Conservation (phyloP, 2,329 filamentous ascomycete species). For the Aureobasidium melanogenum region DNA sequence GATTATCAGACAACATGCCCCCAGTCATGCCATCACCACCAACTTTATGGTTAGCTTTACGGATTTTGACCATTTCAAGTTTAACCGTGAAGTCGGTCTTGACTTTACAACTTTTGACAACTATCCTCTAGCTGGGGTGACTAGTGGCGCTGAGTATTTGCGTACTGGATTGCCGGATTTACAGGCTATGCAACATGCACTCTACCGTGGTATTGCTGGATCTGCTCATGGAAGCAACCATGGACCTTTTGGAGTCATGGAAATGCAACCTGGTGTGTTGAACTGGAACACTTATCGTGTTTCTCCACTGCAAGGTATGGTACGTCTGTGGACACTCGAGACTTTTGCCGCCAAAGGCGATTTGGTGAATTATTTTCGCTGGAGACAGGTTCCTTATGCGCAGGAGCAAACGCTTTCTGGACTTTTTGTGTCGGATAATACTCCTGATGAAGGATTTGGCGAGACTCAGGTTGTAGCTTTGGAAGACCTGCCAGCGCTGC, state of each 20-base stretch:
- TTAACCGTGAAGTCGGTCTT: conserved; percentile 18
- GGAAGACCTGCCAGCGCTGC: conserved; percentile 15
- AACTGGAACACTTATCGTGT: conserved; percentile 20
- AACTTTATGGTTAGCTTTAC: conserved; percentile 20
- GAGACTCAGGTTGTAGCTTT: conserved; percentile 16
- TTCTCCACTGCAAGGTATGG: conserved; percentile 20
- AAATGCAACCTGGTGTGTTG: conserved; percentile 20
- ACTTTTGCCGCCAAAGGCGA: conserved; percentile 18
- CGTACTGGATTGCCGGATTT: conserved; percentile 19
- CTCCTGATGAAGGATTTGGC: conserved; percentile 16
- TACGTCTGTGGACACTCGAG: conserved; percentile 19
- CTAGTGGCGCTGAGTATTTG: conserved; percentile 16
- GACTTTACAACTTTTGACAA: conserved; percentile 18
- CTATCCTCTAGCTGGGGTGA: conserved; percentile 18
- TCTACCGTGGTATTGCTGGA: conserved; percentile 18
- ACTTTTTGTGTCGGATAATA: conserved; percentile 17
- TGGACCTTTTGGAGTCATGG: conserved; percentile 20
- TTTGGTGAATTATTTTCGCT: conserved; percentile 20
- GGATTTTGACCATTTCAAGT: conserved; percentile 20
- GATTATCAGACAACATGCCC: conserved; percentile 16
- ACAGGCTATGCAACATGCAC: conserved; percentile 16
- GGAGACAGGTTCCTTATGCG: conserved; percentile 18
- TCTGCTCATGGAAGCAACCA: conserved; percentile 14
- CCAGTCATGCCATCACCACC: conserved; percentile 17
- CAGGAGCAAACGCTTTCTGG: conserved; percentile 20